A percentile compares a stretch with the other conserved stretches of the same genome.
Evolutionary conservation across 2,329 filamentous ascomycete genomes (phyloP).

Genomic region (Cladobotryum protrusum): DNA sequence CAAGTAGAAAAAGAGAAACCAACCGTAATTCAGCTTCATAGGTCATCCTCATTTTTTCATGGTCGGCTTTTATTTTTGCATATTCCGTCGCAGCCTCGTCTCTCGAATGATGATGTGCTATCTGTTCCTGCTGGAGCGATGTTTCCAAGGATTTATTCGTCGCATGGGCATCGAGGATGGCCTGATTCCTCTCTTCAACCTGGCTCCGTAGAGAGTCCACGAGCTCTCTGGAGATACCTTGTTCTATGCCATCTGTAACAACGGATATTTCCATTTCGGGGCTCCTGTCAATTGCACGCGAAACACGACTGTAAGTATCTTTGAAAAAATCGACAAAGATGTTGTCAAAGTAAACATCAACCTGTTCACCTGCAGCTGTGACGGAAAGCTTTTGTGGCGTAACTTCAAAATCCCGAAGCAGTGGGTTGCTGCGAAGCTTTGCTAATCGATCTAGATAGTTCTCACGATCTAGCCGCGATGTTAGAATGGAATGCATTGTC

Average conservation of each 20-base stretch:
- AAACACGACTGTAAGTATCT: constrained; percentile 84
- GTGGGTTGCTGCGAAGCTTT: constrained; percentile 68
- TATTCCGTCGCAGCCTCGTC: constrained; percentile 38
- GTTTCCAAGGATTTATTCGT: constrained; percentile 42
- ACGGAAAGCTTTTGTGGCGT: constrained; percentile 61
- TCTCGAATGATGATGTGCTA: constrained; percentile 62
- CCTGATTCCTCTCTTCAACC: constrained; percentile 62
- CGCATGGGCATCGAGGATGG: constrained; percentile 42
- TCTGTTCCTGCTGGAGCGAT: constrained; percentile 65
- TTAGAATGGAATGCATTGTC: constrained; percentile 72
- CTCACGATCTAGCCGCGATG: constrained; percentile 73
- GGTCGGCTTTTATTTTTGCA: constrained; percentile 25
- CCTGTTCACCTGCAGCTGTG: constrained; percentile 45
- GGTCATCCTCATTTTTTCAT: constrained; percentile 20
- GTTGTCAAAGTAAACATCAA: constrained; percentile 79
- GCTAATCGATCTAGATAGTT: constrained; percentile 78
- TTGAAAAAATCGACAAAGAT: constrained; percentile 92
- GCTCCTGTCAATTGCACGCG: constrained; percentile 82
- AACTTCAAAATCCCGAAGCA: constrained; percentile 86
- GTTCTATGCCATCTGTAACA: constrained; percentile 70
- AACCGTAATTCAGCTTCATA: constrained; percentile 46
- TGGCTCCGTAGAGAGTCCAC: constrained; percentile 79
- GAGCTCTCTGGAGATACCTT: constrained; percentile 87
- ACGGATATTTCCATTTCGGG: constrained; percentile 82
- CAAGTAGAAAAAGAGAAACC: constrained; percentile 15